Conservation (phyloP, 2,329 filamentous ascomycete genomes). For the Aspergillaceae sp. region DNA sequence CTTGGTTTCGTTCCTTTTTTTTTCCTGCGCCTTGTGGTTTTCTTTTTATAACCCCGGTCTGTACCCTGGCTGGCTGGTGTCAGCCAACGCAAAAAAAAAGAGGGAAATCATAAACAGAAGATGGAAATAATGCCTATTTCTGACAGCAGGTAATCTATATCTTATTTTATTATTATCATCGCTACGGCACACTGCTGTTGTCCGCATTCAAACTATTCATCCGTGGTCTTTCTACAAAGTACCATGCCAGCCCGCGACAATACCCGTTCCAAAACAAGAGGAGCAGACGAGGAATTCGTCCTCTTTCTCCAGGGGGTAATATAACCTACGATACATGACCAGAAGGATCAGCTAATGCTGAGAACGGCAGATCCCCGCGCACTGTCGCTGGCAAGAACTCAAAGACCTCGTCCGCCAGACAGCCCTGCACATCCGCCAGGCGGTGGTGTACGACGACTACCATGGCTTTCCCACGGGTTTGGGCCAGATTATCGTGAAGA, state of each 20-base stretch:
- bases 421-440: constrained; percentile 36
- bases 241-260: constrained; percentile 28
- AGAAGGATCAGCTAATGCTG: constrained; percentile 7
- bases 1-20: no score
- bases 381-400: constrained; percentile 39
- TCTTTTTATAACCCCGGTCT: no score
- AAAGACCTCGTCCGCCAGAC: constrained; percentile 39
- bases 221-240: not conserved
- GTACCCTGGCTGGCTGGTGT: no score
- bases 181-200: no score
- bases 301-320: constrained; percentile 37
- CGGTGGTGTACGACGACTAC: constrained; percentile 37
- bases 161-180: no score
- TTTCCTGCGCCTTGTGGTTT: no score
- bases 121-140: no score
- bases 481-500: constrained; percentile 38
- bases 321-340: not conserved
- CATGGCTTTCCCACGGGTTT: constrained; percentile 36
- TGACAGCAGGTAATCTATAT: no score
- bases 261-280: constrained; percentile 22
- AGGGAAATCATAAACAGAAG: no score
- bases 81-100: no score
- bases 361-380: constrained; percentile 29
- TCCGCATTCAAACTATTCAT: no score
- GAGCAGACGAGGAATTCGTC: constrained; percentile 37